Evolutionary conservation across 768 basidiomycete species (phyloP).

Genomic region (Cystofilobasidium macerans): DNA sequence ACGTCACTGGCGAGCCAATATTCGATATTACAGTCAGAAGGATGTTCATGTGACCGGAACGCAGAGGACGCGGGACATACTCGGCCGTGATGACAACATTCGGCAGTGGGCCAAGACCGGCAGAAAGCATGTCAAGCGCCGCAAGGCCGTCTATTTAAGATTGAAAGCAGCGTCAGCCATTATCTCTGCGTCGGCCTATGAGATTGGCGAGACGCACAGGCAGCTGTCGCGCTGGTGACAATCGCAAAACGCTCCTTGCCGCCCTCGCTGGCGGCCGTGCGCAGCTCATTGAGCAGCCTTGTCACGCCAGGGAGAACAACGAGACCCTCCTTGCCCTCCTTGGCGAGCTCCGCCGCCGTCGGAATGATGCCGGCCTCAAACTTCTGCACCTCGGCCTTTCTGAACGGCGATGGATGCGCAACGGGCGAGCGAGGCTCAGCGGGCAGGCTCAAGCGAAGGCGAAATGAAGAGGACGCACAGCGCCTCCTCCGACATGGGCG

Average conservation of each 20-base stretch:
- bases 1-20: no score
- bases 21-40: no score
- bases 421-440: not conserved
- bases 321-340: constrained; percentile 18
- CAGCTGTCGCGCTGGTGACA: constrained; percentile 17
- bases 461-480: not conserved
- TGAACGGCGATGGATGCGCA: not conserved
- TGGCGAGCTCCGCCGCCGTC: not conserved
- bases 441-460: not conserved
- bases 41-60: no score
- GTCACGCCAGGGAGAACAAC: constrained; percentile 19
- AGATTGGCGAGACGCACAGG: not conserved
- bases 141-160: constrained; percentile 16
- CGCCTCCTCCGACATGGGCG: constrained; percentile 15
- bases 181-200: no score
- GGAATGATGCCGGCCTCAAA: constrained; percentile 24
- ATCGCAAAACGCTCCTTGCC: constrained; percentile 11
- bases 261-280: not conserved
- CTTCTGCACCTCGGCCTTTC: constrained; percentile 5
- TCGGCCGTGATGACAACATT: constrained; percentile 21
- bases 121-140: not conserved
- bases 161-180: no score
- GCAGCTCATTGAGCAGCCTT: constrained; percentile 6
- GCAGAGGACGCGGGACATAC: not conserved
- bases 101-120: constrained; percentile 10